Conservation (phyloP, 2,329 filamentous ascomycete genomes). For the Talaromyces sp. region DNA sequence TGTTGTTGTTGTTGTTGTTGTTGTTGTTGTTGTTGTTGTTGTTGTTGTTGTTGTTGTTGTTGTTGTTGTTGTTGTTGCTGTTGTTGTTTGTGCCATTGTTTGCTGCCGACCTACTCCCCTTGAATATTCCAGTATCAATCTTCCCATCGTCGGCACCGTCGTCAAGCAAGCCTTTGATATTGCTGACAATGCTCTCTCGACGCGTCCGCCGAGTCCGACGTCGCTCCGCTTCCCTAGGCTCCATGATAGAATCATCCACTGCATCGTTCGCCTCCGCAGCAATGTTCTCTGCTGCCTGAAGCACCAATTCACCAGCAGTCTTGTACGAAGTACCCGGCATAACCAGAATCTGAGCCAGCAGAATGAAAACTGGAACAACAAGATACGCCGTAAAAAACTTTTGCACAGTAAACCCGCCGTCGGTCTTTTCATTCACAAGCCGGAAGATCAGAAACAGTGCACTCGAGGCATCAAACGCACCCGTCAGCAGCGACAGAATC, state of each 20-base stretch:
- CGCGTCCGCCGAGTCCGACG: constrained; percentile 54
- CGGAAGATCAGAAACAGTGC: constrained; percentile 73
- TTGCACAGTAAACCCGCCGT: constrained; percentile 55
- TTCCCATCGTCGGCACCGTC: constrained; percentile 13
- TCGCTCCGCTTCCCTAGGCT: constrained; percentile 42
- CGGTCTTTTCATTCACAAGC: constrained; percentile 59
- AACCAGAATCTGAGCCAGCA: constrained; percentile 61
- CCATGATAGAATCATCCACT: constrained; percentile 51
- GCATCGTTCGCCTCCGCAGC: constrained; percentile 53
- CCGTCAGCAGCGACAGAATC: constrained; percentile 74
- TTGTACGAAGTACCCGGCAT: constrained; percentile 77
- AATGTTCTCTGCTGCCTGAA: constrained; percentile 57
- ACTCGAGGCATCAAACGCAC: constrained; percentile 78
- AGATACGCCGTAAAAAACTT: constrained; percentile 71
- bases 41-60: no score
- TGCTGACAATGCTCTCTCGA: constrained; percentile 59
- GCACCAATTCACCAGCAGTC: constrained; percentile 75
- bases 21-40: no score
- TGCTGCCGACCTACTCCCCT: constrained; percentile 3
- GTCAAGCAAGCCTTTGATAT: constrained; percentile 70
- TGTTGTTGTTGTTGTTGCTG: no score
- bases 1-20: no score
- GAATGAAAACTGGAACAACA: constrained; percentile 62
- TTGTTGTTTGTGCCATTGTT: not conserved
- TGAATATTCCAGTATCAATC: constrained; percentile 17